Evolutionary conservation across 1,284 basidiomycete genomes (phyloP), one percentile per base, ranked within the genome.

Genomic region (Leccinum griseonigrum): DNA sequence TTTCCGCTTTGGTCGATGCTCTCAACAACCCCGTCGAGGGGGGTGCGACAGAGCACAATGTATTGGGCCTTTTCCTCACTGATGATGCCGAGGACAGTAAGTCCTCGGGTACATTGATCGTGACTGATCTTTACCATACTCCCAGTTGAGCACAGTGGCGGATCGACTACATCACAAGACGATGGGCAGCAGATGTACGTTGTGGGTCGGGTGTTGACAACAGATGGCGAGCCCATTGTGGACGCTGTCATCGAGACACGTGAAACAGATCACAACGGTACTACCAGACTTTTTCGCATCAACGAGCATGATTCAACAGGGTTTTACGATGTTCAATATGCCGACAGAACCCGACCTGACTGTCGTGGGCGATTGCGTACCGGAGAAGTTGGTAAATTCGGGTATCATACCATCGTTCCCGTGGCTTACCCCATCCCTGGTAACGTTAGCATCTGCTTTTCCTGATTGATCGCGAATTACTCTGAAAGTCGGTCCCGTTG

Each of bases 61-160:
- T 95, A 4, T 81, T 95, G 32, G 94, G 93, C 9, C 94, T 94
- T 2, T 95, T 95, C 79, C 90, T 85, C 70, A 92, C 91, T 2
- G 88, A 90, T 38, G 92, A 95, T 69, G 86, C 92, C 18, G 83
- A 84, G 34, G 85, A 92, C 56, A 72, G 90, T 92, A 67, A 69
- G 84, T 74, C 68, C 51, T 65, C 16, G 13, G 7, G 3, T 29
- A 48, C n/a, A 18, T n/a, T 40, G 13, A 31, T n/a, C 8, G 26
- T 50, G 2, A 3, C 16, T 13, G 9, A 18, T 52, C 31, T 50
- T 56, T 26, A 63, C 0, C 32, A 26, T 9, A 6, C 14, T 10
- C 16, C 22, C 60, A 90, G 87, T 90, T 54, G 68, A 77, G 26
- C 73, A 78, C 22, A 22, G 22, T 29, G 88, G 88, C 1, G 88